A percentile compares a stretch with the other conserved stretches of the same genome.
Evolutionary conservation across 2,329 filamentous ascomycete species (phyloP).

Genomic region (Penicillium carneum): DNA sequence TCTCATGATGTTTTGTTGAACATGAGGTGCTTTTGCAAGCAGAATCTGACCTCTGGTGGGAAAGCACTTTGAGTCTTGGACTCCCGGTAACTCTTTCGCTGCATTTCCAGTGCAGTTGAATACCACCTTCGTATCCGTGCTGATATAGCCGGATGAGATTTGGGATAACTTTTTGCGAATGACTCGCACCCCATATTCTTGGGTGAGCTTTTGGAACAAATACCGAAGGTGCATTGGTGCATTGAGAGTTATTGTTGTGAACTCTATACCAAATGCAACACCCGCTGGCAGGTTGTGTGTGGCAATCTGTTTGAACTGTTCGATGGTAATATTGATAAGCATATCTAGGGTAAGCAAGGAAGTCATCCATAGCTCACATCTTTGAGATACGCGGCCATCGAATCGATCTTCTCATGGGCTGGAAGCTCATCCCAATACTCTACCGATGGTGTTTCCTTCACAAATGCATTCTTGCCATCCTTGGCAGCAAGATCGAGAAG

Average conservation of each 20-base stretch:
- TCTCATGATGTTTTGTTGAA: conserved; percentile 50
- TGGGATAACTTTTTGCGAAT: conserved; percentile 2
- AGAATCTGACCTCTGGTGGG: conserved; percentile 54
- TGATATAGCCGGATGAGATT: conserved; percentile 14
- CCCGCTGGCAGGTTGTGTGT: conserved; percentile 40
- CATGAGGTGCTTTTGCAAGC: conserved; percentile 44
- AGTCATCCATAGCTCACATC: conserved; percentile 38
- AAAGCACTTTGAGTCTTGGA: conserved; percentile 51
- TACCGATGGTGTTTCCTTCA: conserved; percentile 45
- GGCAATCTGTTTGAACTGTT: conserved; percentile 35
- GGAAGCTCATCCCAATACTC: conserved; percentile 55
- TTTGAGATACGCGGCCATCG: conserved; percentile 53
- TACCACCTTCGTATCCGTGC: conserved; percentile 12
- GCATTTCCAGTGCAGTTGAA: conserved; percentile 43
- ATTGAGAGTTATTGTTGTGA: conserved; percentile 50
- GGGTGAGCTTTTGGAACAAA: conserved; percentile 36
- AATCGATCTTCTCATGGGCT: conserved; percentile 51
- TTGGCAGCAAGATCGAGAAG: conserved; percentile 47
- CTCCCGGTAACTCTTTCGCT: conserved; percentile 46
- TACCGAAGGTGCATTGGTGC: conserved; percentile 49
- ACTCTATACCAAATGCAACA: conserved; percentile 47
- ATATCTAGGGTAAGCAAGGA: neutral
- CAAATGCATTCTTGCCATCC: conserved; percentile 46
- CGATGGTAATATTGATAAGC: neutral
- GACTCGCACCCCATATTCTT: conserved; percentile 12